Conservation (phyloP, 78 protist species). For the Dictyostelium brefeldianum region DNA sequence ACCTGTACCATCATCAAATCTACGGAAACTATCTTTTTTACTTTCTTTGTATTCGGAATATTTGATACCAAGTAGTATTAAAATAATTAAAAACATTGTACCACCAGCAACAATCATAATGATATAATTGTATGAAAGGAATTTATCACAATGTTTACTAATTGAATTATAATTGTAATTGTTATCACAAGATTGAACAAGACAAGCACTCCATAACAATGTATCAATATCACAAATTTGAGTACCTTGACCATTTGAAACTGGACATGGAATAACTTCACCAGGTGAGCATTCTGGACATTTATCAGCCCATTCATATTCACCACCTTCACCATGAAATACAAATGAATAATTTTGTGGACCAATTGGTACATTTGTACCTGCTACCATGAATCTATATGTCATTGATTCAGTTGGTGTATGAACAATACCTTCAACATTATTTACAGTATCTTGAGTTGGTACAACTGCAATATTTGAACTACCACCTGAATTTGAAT, state of each 20-base stretch:
- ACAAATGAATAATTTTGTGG: constrained; percentile 71
- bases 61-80: background rate
- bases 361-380: constrained; percentile 30
- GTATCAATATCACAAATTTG: background rate
- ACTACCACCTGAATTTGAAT: background rate
- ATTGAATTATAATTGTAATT: constrained; percentile 65
- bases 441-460: constrained; percentile 55
- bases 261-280: constrained; percentile 21
- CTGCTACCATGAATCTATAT: constrained; percentile 21
- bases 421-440: constrained; percentile 79
- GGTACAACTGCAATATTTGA: background rate
- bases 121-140: constrained; percentile 67
- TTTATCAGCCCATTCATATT: constrained; percentile 21
- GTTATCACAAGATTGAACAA: constrained; percentile 33
- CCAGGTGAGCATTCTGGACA: constrained; percentile 61
- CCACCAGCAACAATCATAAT: constrained; percentile 79
- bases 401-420: background rate
- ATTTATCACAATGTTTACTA: constrained; percentile 15
- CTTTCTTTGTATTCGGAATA: constrained; percentile 26
- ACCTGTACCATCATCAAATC: constrained; percentile 8
- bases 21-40: background rate
- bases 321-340: constrained; percentile 49
- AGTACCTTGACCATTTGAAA: constrained; percentile 51
- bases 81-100: constrained; percentile 14
- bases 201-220: constrained; percentile 27